Percentiles rank a stretch among this genome's conserved stretches.
Evolutionary conservation across 306 rosid species (phyloP).

Genomic region (Cicer pinnatifidum): DNA sequence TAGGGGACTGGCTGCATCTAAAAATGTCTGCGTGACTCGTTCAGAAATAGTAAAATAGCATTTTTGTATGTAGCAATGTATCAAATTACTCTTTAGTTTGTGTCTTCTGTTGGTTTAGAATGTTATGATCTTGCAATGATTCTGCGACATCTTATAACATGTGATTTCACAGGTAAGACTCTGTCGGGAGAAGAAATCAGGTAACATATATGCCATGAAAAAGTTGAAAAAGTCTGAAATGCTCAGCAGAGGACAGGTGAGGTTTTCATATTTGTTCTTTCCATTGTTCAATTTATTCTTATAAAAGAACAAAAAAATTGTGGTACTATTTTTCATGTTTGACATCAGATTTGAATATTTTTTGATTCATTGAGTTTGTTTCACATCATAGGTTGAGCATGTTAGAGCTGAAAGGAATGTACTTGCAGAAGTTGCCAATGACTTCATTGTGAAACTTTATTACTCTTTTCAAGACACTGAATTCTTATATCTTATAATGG

Average conservation of each 20-base stretch:
- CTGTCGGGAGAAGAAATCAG: conserved; percentile 54
- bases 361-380: conserved; percentile 3
- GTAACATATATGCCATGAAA: conserved; percentile 58
- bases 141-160: conserved; percentile 3
- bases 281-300: conserved; percentile 23
- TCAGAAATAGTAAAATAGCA: no score
- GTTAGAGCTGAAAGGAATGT: conserved; percentile 88
- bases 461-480: conserved; percentile 94
- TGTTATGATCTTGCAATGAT: no score
- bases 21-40: no score
- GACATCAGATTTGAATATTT: background rate
- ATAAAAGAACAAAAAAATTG: no score
- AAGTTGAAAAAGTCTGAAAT: conserved; percentile 60
- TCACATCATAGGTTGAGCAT: conserved; percentile 54
- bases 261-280: conserved; percentile 37
- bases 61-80: no score
- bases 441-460: conserved; percentile 90
- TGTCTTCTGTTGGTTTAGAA: no score
- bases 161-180: conserved; percentile 52
- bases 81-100: no score
- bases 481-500: conserved; percentile 85
- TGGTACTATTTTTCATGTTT: conserved; percentile 7
- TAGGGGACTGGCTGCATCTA: no score
- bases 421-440: conserved; percentile 91
- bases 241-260: conserved; percentile 60